Evolutionary conservation across 2,329 filamentous ascomycete genomes (phyloP).

Genomic region (Sclerotinia nivalis): DNA sequence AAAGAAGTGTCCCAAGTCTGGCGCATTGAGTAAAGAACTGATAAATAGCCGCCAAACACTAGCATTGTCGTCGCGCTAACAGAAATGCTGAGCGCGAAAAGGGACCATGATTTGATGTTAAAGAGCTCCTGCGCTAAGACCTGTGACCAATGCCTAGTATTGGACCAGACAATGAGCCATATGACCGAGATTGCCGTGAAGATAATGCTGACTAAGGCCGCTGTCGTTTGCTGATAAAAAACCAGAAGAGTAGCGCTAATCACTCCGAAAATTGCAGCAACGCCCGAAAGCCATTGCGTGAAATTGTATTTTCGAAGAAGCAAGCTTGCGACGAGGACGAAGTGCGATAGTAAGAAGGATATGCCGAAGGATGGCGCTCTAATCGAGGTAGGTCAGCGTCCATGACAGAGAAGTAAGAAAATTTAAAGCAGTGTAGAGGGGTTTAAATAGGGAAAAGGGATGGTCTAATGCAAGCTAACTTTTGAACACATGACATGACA

Average conservation of each 20-base stretch:
- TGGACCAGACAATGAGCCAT: background rate
- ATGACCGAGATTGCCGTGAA: background rate
- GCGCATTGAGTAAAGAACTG: background rate
- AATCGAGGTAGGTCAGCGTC: background rate
- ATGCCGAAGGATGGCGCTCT: background rate
- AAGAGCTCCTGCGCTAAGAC: background rate
- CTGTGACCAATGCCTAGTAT: background rate
- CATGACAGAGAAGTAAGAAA: background rate
- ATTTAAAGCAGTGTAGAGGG: background rate
- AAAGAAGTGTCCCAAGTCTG: fast-evolving
- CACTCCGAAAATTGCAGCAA: background rate
- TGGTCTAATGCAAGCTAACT: background rate
- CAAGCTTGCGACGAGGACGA: background rate
- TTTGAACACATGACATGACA: background rate
- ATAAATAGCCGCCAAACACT: background rate
- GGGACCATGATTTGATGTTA: background rate
- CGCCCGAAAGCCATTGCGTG: background rate
- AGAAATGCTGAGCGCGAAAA: background rate
- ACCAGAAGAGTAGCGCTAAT: background rate
- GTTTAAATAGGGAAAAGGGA: background rate
- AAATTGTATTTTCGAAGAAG: background rate
- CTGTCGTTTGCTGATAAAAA: background rate
- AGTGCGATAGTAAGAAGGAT: background rate
- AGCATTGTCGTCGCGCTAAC: background rate
- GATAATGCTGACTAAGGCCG: background rate